Percentiles rank a stretch among this genome's conserved stretches.
These are phyloP conservation scores for Brassica nigra DNA, from an alignment of 345 rosid species.

Conservation along the genomic window DNA sequence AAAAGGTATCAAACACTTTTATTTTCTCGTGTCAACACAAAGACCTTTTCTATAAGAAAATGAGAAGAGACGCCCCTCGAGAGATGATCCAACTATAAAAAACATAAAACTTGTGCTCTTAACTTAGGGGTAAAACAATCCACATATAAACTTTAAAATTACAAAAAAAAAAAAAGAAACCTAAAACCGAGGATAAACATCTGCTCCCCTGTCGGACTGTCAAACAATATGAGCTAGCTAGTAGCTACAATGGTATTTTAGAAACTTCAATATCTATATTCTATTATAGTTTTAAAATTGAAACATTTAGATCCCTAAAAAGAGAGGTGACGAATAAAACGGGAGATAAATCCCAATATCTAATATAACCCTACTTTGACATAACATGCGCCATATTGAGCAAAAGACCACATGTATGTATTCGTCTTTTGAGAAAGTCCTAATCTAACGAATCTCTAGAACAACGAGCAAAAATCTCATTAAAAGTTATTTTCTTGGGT, in stretches of 20 bases:
- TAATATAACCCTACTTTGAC: background rate
- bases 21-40: background rate
- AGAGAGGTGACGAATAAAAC: background rate
- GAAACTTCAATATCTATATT: background rate
- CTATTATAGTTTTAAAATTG: too few species aligned
- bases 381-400: background rate
- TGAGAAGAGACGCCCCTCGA: background rate
- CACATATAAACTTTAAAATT: background rate
- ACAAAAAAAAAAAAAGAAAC: too few species aligned
- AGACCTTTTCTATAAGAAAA: background rate
- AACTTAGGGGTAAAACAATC: too few species aligned
- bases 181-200: background rate
- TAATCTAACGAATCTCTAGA: background rate
- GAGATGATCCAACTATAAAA: background rate
- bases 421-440: background rate
- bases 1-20: constrained; percentile 4
- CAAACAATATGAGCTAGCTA: too few species aligned
- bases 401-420: background rate
- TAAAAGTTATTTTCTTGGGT: background rate
- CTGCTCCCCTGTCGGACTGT: background rate
- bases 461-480: background rate
- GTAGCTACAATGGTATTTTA: background rate
- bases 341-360: background rate
- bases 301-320: background rate
- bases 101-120: background rate